Percentiles rank a stretch among this genome's conserved stretches.
Conservation (phyloP, 768 basidiomycete genomes). For the Phlegmacium glaucopus region DNA sequence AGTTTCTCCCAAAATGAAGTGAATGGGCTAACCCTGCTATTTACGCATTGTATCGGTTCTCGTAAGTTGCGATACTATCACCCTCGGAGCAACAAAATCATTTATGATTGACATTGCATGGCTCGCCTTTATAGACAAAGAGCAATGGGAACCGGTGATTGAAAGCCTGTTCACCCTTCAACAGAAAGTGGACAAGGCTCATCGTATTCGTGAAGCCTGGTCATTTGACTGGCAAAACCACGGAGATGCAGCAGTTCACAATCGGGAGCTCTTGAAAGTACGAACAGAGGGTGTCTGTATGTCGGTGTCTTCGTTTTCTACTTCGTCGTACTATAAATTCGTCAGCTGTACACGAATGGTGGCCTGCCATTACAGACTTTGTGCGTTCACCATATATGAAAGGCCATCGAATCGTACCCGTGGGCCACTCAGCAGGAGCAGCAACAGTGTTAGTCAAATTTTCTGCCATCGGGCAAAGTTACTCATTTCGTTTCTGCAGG, state of each 20-base stretch:
- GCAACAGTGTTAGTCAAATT: constrained; percentile 30
- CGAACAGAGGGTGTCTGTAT: constrained; percentile 34
- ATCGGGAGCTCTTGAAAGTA: constrained; percentile 27
- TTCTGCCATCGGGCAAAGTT: neutral
- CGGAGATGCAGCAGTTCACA: constrained; percentile 45
- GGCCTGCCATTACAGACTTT: constrained; percentile 31
- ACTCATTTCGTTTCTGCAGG: constrained; percentile 18
- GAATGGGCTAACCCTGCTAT: constrained; percentile 40
- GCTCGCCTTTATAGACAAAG: constrained; percentile 40
- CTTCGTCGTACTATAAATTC: neutral
- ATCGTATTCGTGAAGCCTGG: constrained; percentile 42
- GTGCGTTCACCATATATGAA: constrained; percentile 25
- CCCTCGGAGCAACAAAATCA: neutral
- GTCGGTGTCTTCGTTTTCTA: constrained; percentile 10
- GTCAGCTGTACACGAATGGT: constrained; percentile 37
- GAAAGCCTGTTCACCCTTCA: constrained; percentile 33
- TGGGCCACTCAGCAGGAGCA: constrained; percentile 46
- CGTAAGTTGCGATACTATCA: constrained; percentile 29
- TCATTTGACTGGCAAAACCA: constrained; percentile 50
- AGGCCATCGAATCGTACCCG: constrained; percentile 33
- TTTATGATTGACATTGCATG: neutral
- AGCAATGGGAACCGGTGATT: constrained; percentile 52
- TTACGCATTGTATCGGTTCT: constrained; percentile 45
- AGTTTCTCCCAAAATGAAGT: constrained; percentile 20
- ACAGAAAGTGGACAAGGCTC: constrained; percentile 8